Percentiles rank a stretch among this genome's conserved stretches.
phyloP scores from a whole-genome alignment of 2,329 filamentous ascomycete genomes.

The Cryphonectria japonica region DNA sequence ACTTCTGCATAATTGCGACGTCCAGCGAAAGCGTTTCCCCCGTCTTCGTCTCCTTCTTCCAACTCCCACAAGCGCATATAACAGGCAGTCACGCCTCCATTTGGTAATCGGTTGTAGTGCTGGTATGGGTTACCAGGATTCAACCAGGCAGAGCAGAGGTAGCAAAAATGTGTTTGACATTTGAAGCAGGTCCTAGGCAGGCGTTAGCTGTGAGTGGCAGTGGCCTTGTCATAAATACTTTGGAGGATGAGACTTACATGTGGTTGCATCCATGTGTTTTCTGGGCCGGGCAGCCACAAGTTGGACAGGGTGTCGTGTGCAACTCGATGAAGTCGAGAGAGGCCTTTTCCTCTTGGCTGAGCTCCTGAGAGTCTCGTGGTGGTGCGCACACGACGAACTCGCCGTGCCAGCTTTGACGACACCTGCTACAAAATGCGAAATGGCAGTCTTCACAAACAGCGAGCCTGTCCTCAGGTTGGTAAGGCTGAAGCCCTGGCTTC shows the following conservation, averaged over 20 bases:
- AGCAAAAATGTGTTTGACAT: slow-evolving; percentile 93
- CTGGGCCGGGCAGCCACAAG: slow-evolving; percentile 81
- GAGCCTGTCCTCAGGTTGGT: slow-evolving; percentile 64
- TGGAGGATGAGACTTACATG: slow-evolving; percentile 56
- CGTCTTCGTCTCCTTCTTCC: slow-evolving; percentile 71
- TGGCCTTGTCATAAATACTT: background rate
- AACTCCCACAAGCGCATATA: slow-evolving; percentile 90
- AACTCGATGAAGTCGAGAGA: slow-evolving; percentile 80
- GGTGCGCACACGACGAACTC: slow-evolving; percentile 74
- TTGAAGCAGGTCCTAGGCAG: slow-evolving; percentile 69
- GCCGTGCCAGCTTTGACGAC: slow-evolving; percentile 85
- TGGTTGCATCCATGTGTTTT: slow-evolving; percentile 96
- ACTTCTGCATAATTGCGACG: slow-evolving; percentile 32
- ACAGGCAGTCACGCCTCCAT: slow-evolving; percentile 63
- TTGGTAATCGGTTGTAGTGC: slow-evolving; percentile 76
- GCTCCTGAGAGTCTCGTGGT: slow-evolving; percentile 67
- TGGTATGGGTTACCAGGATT: slow-evolving; percentile 79
- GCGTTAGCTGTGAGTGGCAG: slow-evolving; percentile 5
- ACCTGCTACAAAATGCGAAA: slow-evolving; percentile 82
- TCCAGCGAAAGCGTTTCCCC: slow-evolving; percentile 41
- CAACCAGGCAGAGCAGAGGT: slow-evolving; percentile 89
- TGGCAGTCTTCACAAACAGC: slow-evolving; percentile 86
- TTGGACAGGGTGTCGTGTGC: slow-evolving; percentile 87
- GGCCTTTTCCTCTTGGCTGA: slow-evolving; percentile 83
- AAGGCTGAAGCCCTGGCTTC: slow-evolving; percentile 43